Base-by-base conservation (phyloP, 2,329 filamentous ascomycete genomes). In the Emericellopsis atlantica region DNA sequence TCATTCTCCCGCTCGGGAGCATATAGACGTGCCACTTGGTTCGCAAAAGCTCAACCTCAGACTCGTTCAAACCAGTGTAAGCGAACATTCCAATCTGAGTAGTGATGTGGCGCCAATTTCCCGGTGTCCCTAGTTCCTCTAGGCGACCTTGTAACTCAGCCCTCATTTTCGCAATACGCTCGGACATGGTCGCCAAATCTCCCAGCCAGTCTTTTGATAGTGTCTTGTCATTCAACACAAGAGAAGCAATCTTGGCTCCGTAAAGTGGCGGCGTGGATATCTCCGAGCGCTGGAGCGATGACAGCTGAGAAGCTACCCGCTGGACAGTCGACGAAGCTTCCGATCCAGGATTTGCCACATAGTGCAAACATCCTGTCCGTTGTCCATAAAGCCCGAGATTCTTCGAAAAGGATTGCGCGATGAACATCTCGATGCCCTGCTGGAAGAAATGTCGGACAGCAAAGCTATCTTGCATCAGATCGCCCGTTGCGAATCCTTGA, bases 351-450 rank as follows among this genome's bases (percentile, higher is more conserved):
- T 61, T 52, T 0, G 49, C 46, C 3, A 54, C 54, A 2, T 54
- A 46, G n/a, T n/a, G 15, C 21, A 37, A n/a, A 21, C 18, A 21
- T 0, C 59, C 61, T 8, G 57, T 49, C 3, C 59, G 49, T 41
- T 63, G 59, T 43, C 61, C 62, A 41, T 66, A 66, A 0, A 66
- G 46, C 1, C 63, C 62, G 54, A 78, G 74, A 54, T 69, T 76
- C 60, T 80, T 80, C 3, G 76, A 72, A 48, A 79, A 79, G 0
- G 75, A 79, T 52, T 76, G 65, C 38, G 72, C 72, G 4, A 79
- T 59, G 40, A 70, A 68, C 5, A 73, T 64, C 54, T 79, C 74
- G 43, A 67, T 51, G 2, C 50, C 50, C 22, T 56, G 54, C 12
- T 58, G 53, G 14, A 58, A 48, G 24, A 52, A 60, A 40, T 59